Base-by-base conservation (phyloP, 345 rosid species). In the Toxicodendron radicans region DNA sequence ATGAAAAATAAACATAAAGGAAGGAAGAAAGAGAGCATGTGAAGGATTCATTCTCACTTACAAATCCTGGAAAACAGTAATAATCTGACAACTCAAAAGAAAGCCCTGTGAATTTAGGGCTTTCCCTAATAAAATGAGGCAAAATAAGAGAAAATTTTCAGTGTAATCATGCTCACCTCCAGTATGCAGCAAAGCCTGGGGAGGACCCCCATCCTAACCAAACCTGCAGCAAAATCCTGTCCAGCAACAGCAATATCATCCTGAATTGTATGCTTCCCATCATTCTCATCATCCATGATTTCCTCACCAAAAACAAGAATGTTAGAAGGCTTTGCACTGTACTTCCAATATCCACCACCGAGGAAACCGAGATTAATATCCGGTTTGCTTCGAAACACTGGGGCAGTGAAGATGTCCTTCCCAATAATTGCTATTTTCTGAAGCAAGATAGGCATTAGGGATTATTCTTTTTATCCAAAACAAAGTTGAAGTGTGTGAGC, bases 171-270 rank as follows among this genome's bases (percentile, higher is more conserved):
- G 45, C 88, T 83, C 71, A 92, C 99, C 93, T 91, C 92, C 83
- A 92, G 81, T 63, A 92, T 81, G 84, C 80, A 93, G 51, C 79
- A 79, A 74, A 95, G 81, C 82, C 92, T 89, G 53, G 85, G 85
- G 75, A 95, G 87, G 77, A 92, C 84, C 71, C 88, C 99, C 99
- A 95, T 95, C 81, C 94, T 85, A 72, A 92, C 90, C 62, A 95
- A 85, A 74, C 97, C 99, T 23, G 97, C 97, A 60, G 86, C 91
- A 85, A 92, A 89, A 83, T 95, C 99, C 86, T 92, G 99, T 73
- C 92, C 87, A 41, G 95, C 95, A 72, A 95, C 83, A 82, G 84
- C 71, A 75, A 92, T 76, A 83, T 95, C 97, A 64, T 95, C 95
- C 86, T 84, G 91, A 77, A 95, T 91, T 64, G 98, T 92, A 54